Base-by-base conservation (phyloP, 2,329 filamentous ascomycete genomes). In the Xylariaceae sp. region DNA sequence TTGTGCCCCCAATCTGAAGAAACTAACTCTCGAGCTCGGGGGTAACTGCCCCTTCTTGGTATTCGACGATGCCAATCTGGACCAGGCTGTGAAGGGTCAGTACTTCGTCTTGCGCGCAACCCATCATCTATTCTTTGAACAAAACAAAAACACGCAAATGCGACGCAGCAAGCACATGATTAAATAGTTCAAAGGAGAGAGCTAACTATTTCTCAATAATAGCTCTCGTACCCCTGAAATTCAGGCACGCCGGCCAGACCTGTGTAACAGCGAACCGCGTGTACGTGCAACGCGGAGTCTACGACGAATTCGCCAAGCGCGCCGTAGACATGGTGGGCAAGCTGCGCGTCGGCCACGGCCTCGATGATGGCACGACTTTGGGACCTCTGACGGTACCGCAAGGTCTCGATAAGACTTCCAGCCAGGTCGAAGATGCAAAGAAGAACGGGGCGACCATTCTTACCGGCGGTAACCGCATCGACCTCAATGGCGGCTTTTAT, bases 21-120 rank as follows among this genome's bases (percentile, higher is more conserved):
- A 84, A 3, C 73, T 80, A 16, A 70, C 86, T 2, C 76, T 88
- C 62, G 85, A 89, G 63, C 72, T 88, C 0, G 85, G 85, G 1
- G 85, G 85, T 11, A 88, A 88, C 63, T 82, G 82, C 5, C 79
- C 77, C 2, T 78, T 82, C 3, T 75, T 88, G 42, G 76, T 88
- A 2, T 75, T 85, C 48, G 79, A 84, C 40, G 84, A 88, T 58
- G 83, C 84, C 19, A 75, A 86, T 53, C 53, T 88, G 37, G 72
- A 83, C 20, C 76, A 75, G 38, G 82, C 84, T 2, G 78, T 80
- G 1, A 66, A 67, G 19, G 72, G 73, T 61, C 32, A 48, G 53
- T 32, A 11, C 11, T 16, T n/a, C n/a, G n/a, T n/a, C n/a, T n/a
- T n/a, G n/a, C n/a, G n/a, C n/a, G n/a, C n/a, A n/a, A n/a, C n/a